Evolutionary conservation across 352 stramenopile genomes (phyloP).

Genomic region (Phytophthora tentaculata): DNA sequence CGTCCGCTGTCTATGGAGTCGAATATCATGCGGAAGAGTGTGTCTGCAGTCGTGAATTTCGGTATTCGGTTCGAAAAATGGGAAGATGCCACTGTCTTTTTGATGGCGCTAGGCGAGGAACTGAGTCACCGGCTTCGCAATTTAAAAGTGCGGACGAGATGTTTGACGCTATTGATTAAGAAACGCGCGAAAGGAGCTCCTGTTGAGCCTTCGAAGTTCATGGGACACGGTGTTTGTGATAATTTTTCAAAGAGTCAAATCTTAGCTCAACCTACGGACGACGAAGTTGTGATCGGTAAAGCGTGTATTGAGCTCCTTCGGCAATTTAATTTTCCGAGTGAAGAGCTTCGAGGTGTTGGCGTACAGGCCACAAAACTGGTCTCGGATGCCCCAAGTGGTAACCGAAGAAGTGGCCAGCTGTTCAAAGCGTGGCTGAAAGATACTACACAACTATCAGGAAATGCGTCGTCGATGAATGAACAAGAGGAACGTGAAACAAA

Average conservation of each 20-base stretch:
- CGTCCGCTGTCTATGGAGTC: conserved; percentile 71
- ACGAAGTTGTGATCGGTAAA: conserved; percentile 56
- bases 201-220: conserved; percentile 84
- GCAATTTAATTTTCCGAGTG: conserved; percentile 60
- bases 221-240: conserved; percentile 88
- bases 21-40: conserved; percentile 84
- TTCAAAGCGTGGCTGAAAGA: conserved; percentile 67
- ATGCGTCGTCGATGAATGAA: neutral
- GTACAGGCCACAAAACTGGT: conserved; percentile 82
- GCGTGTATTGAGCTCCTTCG: conserved; percentile 63
- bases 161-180: conserved; percentile 86
- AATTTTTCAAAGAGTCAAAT: conserved; percentile 84
- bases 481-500: conserved; percentile 19
- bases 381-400: conserved; percentile 21
- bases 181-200: conserved; percentile 72
- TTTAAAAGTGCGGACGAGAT: conserved; percentile 63
- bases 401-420: conserved; percentile 42
- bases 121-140: conserved; percentile 64
- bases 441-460: conserved; percentile 10
- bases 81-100: conserved; percentile 79
- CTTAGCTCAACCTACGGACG: conserved; percentile 62
- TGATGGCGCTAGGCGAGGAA: conserved; percentile 82
- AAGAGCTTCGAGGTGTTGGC: conserved; percentile 76
- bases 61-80: conserved; percentile 90
- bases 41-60: conserved; percentile 94